Percentiles rank a stretch among this genome's conserved stretches.
Evolutionary conservation across 2,329 filamentous ascomycete species (phyloP).

Genomic region (Apiospora kogelbergensis): DNA sequence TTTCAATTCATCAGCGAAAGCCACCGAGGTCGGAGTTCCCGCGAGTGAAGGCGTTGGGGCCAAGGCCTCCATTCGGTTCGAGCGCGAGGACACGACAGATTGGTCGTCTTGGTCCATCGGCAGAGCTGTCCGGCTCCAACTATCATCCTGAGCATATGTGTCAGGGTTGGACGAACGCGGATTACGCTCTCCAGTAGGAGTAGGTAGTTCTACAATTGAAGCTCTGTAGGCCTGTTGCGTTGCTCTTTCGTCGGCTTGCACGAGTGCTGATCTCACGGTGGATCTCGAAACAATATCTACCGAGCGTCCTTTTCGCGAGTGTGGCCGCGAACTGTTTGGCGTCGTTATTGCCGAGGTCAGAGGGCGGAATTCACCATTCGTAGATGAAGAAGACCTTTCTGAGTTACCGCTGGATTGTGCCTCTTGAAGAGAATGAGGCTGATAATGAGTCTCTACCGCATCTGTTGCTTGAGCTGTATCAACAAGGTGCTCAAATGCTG

Average conservation of each 20-base stretch:
- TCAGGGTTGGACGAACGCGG: background rate
- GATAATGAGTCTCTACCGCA: background rate
- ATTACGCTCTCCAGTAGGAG: background rate
- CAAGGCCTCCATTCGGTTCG: conserved; percentile 12
- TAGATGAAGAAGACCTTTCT: conserved; percentile 41
- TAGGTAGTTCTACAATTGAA: conserved; percentile 10
- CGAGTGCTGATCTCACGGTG: conserved; percentile 3
- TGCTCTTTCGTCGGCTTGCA: conserved; percentile 16
- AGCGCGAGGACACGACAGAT: conserved; percentile 8
- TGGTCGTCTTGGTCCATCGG: conserved; percentile 26
- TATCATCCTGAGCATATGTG: conserved; percentile 18
- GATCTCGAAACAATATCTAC: conserved; percentile 18
- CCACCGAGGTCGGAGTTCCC: conserved; percentile 21
- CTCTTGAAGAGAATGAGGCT: conserved; percentile 13
- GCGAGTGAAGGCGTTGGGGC: conserved; percentile 19
- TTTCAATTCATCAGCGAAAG: conserved; percentile 22
- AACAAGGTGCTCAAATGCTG: conserved; percentile 24
- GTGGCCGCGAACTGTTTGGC: conserved; percentile 43
- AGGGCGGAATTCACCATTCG: conserved; percentile 38
- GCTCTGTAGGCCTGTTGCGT: conserved; percentile 12
- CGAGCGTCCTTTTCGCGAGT: conserved; percentile 36
- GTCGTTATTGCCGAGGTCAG: conserved; percentile 39
- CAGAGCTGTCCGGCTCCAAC: conserved; percentile 25
- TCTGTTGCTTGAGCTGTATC: background rate
- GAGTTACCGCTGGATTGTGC: conserved; percentile 32